These are phyloP conservation scores for Lactifluus echinatus DNA, from an alignment of 768 basidiomycete genomes.

Conservation along the genomic window DNA sequence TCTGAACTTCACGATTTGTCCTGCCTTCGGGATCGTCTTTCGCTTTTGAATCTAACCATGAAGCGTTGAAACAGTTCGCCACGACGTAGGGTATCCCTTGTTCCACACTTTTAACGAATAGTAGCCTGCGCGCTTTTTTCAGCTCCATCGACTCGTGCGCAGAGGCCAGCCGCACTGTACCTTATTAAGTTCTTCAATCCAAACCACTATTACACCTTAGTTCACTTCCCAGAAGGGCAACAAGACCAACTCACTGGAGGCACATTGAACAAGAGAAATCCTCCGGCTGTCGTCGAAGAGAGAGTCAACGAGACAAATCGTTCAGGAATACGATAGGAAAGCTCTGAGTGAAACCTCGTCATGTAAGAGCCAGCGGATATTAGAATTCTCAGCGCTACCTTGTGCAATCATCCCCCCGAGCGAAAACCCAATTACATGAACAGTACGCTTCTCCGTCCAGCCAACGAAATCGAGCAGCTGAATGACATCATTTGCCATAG, in stretches of 20 bases:
- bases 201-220: too few species aligned
- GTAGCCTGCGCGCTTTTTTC: too few species aligned
- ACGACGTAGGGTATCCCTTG: conserved; percentile 44
- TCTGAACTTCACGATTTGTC: conserved; percentile 56
- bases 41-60: conserved; percentile 53
- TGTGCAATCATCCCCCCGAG: conserved; percentile 83
- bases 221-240: conserved; percentile 25
- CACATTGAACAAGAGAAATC: conserved; percentile 45
- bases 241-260: conserved; percentile 43
- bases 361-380: background rate
- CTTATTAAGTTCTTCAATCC: too few species aligned
- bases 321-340: conserved; percentile 55
- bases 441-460: conserved; percentile 52
- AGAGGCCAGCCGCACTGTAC: too few species aligned
- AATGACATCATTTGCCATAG: conserved; percentile 70
- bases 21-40: conserved; percentile 46
- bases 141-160: too few species aligned
- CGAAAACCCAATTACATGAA: conserved; percentile 69
- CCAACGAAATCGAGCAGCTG: conserved; percentile 59
- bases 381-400: conserved; percentile 33
- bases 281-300: conserved; percentile 62
- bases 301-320: conserved; percentile 61
- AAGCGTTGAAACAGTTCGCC: conserved; percentile 48
- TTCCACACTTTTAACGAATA: too few species aligned
- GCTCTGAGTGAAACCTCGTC: conserved; percentile 39